A percentile compares a stretch with the other conserved stretches of the same genome.
phyloP scores from a whole-genome alignment of 2,329 filamentous ascomycete species.

The Cladosporium cucumerinum region DNA sequence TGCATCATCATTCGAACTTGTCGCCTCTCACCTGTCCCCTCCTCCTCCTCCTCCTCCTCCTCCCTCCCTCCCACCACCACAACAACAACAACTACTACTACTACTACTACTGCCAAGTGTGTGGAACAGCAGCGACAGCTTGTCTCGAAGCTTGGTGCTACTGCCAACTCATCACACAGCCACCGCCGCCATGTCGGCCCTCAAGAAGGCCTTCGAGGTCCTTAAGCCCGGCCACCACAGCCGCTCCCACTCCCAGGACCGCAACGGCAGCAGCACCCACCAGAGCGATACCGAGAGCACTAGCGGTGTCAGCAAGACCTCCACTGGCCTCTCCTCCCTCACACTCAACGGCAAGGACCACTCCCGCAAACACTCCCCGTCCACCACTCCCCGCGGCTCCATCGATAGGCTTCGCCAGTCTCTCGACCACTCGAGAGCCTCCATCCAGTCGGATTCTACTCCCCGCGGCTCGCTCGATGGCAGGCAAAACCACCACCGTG shows the following conservation, averaged over 20 bases:
- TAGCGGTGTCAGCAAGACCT: constrained; percentile 15
- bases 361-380: constrained; percentile 14
- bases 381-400: constrained; percentile 14
- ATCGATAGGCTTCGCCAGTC: constrained; percentile 18
- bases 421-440: constrained; percentile 9
- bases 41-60: constrained; percentile 10
- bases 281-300: constrained; percentile 15
- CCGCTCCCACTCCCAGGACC: constrained; percentile 10
- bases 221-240: constrained; percentile 38
- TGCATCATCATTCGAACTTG: background rate
- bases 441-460: background rate
- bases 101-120: no score
- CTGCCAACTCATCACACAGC: background rate
- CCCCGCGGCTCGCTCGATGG: background rate
- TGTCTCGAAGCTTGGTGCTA: constrained; percentile 2
- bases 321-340: constrained; percentile 26
- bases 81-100: no score
- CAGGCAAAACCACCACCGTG: background rate
- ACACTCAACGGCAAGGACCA: constrained; percentile 21
- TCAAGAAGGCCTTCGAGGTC: constrained; percentile 47
- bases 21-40: background rate
- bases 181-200: constrained; percentile 33
- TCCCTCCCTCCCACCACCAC: background rate
- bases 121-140: constrained; percentile 1
- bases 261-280: background rate